Evolutionary conservation across 1,139 yeast species (phyloP).

Genomic region (Yamadazyma sp.): DNA sequence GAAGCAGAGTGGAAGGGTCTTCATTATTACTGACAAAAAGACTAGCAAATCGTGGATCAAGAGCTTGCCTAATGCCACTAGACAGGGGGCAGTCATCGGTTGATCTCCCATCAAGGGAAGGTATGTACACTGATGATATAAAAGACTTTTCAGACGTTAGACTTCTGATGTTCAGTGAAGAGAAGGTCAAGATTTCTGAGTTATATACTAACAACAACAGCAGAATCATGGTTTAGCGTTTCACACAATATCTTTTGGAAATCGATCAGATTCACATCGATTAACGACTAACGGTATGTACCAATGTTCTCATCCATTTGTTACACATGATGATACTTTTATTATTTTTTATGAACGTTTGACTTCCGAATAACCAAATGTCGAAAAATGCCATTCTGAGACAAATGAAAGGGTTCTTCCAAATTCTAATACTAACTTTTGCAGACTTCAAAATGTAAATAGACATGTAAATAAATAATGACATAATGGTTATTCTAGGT

Average conservation of each 20-base stretch:
- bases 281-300: slow-evolving; percentile 15
- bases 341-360: slow-evolving; percentile 18
- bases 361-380: slow-evolving; percentile 17
- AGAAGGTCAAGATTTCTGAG: slow-evolving; percentile 11
- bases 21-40: slow-evolving; percentile 65
- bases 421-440: slow-evolving; percentile 2
- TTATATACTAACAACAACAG: slow-evolving; percentile 5
- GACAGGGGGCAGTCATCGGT: slow-evolving; percentile 48
- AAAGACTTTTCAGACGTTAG: slow-evolving; percentile 15
- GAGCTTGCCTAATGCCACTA: slow-evolving; percentile 73
- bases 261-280: no score
- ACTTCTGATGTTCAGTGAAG: slow-evolving; percentile 14
- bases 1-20: slow-evolving; percentile 86
- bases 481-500: no score
- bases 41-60: slow-evolving; percentile 78
- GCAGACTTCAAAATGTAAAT: background rate
- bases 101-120: background rate
- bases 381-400: slow-evolving; percentile 15
- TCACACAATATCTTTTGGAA: background rate
- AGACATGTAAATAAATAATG: slow-evolving; percentile 1
- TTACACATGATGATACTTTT: slow-evolving; percentile 10
- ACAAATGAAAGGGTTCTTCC: background rate
- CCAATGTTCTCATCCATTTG: background rate
- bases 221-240: background rate
- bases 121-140: slow-evolving; percentile 19